Evolutionary conservation across 257 asterid species (phyloP).

Genomic region (Paraleonurus japonicus): DNA sequence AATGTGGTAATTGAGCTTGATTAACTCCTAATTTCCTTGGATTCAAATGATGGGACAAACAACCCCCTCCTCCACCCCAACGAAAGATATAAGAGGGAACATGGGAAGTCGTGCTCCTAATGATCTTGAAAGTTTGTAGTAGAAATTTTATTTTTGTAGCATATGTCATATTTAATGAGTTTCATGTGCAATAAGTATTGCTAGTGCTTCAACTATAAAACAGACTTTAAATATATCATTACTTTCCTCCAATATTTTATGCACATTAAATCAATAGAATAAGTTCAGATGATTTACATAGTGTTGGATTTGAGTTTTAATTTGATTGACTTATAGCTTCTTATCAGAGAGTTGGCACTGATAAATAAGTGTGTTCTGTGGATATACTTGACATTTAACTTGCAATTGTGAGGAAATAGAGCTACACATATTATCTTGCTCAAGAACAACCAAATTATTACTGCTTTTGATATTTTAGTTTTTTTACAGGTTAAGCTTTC

Average conservation of each 20-base stretch:
- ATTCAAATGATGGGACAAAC: neutral
- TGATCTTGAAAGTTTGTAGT: neutral
- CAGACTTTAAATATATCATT: neutral
- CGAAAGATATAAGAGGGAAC: neutral
- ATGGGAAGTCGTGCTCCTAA: neutral
- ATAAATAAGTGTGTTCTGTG: constrained; percentile 13
- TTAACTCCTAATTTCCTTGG: neutral
- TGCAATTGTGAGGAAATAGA: constrained; percentile 9
- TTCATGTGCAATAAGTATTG: neutral
- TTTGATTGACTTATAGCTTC: constrained; percentile 16
- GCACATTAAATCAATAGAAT: neutral
- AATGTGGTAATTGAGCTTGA: neutral
- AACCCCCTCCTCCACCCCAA: neutral
- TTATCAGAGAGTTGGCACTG: constrained; percentile 5
- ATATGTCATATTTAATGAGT: neutral
- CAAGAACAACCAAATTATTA: constrained; percentile 25
- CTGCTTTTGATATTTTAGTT: constrained; percentile 21
- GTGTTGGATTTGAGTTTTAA: constrained; percentile 22
- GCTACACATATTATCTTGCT: neutral
- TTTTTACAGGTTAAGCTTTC: constrained; percentile 91
- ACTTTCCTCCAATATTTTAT: neutral
- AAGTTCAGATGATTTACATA: neutral
- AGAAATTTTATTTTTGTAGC: neutral
- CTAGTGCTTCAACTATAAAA: neutral
- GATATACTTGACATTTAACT: neutral